Base-by-base conservation (phyloP, 2,329 filamentous ascomycete species). In the Penicillium sp. region DNA sequence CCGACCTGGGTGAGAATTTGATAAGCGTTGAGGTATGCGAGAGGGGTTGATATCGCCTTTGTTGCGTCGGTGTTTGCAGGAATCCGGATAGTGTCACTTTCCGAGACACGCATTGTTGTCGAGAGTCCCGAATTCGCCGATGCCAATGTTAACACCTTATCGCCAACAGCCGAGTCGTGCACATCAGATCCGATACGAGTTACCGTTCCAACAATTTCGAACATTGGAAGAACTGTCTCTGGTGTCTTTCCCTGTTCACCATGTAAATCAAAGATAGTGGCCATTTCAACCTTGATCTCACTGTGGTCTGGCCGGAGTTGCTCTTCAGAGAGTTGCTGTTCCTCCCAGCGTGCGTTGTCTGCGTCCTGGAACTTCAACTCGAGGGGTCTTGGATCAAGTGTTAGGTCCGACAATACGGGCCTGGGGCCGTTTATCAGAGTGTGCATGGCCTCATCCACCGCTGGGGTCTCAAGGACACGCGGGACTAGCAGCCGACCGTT, bases 261-360 rank as follows among this genome's bases (percentile, higher is more conserved):
- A 3, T 48, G 54, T 4, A 55, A n/a, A 27, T 61, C 50, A 45
- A 57, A 61, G 31, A 61, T 23, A 7, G 59, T 56, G 13, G 52
- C 55, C 55, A 61, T 55, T 29, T 61, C 57, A 35, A 61, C 55
- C 42, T 53, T 52, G 18, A 61, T 46, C 35, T 61, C 59, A 6
- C 39, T 40, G 13, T 61, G 55, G 4, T 60, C 52, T 12, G 50
- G 12, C 6, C 18, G 47, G 25, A 60, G 52, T 21, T 55, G 41
- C 0, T 46, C 40, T 31, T 31, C 29, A 8, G 31, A 9, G 16
- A 37, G 21, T 23, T 40, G 18, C 16, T 54, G 44, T 23, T 61
- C 59, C 21, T 50, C 52, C 59, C 59, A 61, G 37, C 41, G 38
- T 12, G 51, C 31, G n/a, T 50, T 53, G 1, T 54, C 40, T 15